Evolutionary conservation across 1,139 yeast species (phyloP).

Genomic region (Yarrowia galli): DNA sequence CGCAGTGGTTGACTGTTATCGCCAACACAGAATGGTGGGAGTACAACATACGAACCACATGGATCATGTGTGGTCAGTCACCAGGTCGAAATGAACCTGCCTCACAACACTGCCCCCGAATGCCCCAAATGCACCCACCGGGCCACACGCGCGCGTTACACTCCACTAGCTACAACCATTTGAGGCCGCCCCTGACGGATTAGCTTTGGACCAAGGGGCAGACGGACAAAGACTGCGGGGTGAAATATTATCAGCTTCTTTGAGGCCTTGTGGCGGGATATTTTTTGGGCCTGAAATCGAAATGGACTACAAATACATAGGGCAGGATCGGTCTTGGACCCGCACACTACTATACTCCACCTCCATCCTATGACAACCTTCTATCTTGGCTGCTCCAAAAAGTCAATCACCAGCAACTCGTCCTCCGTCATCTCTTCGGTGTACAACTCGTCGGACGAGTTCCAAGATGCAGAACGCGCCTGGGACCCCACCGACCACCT

Average conservation of each 20-base stretch:
- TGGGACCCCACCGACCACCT: constrained; percentile 39
- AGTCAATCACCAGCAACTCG: constrained; percentile 4
- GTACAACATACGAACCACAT: too few relatives aligned
- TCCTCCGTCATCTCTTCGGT: constrained; percentile 24
- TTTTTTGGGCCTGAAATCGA: constrained; percentile 17
- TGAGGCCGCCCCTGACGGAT: constrained; percentile 26
- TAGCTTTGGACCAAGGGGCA: constrained; percentile 29
- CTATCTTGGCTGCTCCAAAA: constrained; percentile 30
- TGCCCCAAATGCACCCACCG: too few relatives aligned
- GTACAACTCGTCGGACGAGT: constrained; percentile 32
- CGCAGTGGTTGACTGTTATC: background rate
- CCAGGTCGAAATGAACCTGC: too few relatives aligned
- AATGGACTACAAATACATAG: background rate
- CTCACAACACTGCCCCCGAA: too few relatives aligned
- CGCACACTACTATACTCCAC: too few relatives aligned
- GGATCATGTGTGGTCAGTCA: too few relatives aligned
- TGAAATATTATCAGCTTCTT: constrained; percentile 1
- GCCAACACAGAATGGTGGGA: too few relatives aligned
- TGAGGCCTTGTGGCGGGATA: constrained; percentile 16
- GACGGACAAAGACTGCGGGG: constrained; percentile 34
- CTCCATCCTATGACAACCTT: constrained; percentile 14
- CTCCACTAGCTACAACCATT: too few relatives aligned
- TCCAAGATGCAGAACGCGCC: constrained; percentile 28
- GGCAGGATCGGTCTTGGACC: too few relatives aligned
- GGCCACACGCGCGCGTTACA: too few relatives aligned